These are phyloP conservation scores for Oemleria cerasiformis DNA, from an alignment of 306 rosid genomes.

Conservation along the genomic window DNA sequence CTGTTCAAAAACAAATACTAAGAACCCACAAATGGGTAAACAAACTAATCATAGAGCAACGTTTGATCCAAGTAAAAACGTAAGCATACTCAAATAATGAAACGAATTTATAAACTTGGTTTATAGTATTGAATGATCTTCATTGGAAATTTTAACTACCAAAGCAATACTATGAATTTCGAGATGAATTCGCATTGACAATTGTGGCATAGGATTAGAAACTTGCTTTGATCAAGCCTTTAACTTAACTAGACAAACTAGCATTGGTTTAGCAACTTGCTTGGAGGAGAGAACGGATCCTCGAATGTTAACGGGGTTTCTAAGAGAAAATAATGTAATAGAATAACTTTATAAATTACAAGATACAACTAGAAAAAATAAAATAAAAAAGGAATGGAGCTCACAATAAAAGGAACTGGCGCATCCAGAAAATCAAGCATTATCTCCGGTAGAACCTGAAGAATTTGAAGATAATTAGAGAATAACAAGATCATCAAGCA, in stretches of 20 bases:
- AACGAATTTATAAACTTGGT: too few species aligned
- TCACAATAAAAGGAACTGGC: constrained; percentile 94
- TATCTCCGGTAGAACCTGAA: constrained; percentile 73
- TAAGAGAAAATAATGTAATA: neutral
- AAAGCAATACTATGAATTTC: neutral
- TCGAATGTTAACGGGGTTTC: neutral
- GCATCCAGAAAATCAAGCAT: constrained; percentile 96
- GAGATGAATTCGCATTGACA: neutral
- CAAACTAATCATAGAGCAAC: neutral
- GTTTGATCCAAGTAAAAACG: too few species aligned
- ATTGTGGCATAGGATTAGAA: neutral
- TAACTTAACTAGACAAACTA: neutral
- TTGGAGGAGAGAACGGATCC: neutral
- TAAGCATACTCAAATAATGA: too few species aligned
- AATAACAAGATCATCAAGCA: neutral
- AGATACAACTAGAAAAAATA: neutral
- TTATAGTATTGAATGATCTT: too few species aligned
- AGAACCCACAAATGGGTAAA: neutral
- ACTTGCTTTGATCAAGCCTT: neutral
- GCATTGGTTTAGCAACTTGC: neutral
- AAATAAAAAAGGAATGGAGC: constrained; percentile 18
- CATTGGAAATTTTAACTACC: neutral
- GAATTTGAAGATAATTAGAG: constrained; percentile 31
- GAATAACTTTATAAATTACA: neutral
- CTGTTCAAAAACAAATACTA: neutral